Conservation (phyloP, 1,139 yeast species). For the Yamadazyma pseudoaaseri region DNA sequence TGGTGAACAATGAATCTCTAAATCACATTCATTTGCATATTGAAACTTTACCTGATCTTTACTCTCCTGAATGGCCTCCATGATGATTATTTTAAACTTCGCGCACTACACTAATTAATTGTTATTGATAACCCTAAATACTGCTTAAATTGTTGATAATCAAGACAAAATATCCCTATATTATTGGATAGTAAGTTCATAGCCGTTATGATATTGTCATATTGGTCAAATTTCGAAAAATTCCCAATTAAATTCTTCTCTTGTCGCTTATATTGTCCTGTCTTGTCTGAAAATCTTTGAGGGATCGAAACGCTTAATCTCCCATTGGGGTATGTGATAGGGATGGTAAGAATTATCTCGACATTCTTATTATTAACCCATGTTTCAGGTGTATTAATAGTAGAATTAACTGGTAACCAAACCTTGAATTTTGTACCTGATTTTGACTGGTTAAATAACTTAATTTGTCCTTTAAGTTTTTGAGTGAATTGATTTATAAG, state of each 20-base stretch:
- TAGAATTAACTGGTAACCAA: conserved; percentile 17
- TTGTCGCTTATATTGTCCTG: conserved; percentile 18
- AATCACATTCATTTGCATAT: conserved; percentile 52
- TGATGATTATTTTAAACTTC: conserved; percentile 1
- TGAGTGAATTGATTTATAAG: conserved; percentile 22
- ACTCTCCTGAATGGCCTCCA: conserved; percentile 11
- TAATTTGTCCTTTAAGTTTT: conserved; percentile 22
- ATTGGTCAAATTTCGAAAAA: conserved; percentile 15
- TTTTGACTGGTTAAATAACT: conserved; percentile 26
- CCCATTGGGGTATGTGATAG: conserved; percentile 21
- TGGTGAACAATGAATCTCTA: conserved; percentile 59
- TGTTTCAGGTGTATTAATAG: conserved; percentile 17
- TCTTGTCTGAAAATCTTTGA: conserved; percentile 23
- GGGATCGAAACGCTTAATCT: conserved; percentile 20
- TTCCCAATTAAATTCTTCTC: conserved; percentile 26
- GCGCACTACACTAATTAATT: too few species aligned
- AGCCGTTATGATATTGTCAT: conserved; percentile 20
- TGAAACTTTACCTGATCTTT: conserved; percentile 34
- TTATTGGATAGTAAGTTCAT: conserved; percentile 32
- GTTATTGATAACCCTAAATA: too few species aligned
- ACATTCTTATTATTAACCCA: conserved; percentile 20
- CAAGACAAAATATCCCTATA: conserved; percentile 22
- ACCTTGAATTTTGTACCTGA: conserved; percentile 23
- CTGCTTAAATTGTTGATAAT: conserved; percentile 14
- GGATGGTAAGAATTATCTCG: conserved; percentile 22